phyloP scores from a whole-genome alignment of 257 asterid species.

The Lavandula angustifolia region DNA sequence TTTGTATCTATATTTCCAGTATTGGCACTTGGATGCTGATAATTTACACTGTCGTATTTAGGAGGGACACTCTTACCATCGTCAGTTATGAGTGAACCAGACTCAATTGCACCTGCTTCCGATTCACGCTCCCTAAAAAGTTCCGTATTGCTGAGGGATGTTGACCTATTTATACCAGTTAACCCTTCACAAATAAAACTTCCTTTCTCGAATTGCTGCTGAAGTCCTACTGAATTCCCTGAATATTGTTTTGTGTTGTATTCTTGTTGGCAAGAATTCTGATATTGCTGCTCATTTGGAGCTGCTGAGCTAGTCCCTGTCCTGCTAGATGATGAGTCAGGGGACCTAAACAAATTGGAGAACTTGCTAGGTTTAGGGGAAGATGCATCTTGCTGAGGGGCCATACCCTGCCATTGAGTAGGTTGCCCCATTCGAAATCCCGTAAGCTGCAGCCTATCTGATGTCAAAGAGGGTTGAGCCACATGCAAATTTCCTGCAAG shows the following conservation, averaged over 20 bases:
- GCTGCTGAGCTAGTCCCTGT: constrained; percentile 29
- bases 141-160: constrained; percentile 23
- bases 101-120: constrained; percentile 30
- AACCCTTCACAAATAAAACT: constrained; percentile 21
- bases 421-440: constrained; percentile 29
- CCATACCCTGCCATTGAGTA: constrained; percentile 25
- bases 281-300: constrained; percentile 34
- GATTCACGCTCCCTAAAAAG: constrained; percentile 13
- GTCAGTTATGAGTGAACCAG: constrained; percentile 29
- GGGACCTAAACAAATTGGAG: constrained; percentile 33
- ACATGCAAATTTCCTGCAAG: constrained; percentile 25
- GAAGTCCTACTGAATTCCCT: constrained; percentile 20
- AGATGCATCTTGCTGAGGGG: constrained; percentile 27
- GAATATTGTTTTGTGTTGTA: constrained; percentile 24
- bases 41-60: constrained; percentile 26
- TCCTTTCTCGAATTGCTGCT: constrained; percentile 27
- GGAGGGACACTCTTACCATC: constrained; percentile 28
- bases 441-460: constrained; percentile 29
- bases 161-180: constrained; percentile 28
- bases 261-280: constrained; percentile 29
- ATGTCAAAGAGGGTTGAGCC: constrained; percentile 24
- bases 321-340: constrained; percentile 41
- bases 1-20: constrained; percentile 32
- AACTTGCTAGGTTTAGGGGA: constrained; percentile 26
- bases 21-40: constrained; percentile 41